Conservation (phyloP, 805 yeast species). For the Candida coleopterorum region DNA sequence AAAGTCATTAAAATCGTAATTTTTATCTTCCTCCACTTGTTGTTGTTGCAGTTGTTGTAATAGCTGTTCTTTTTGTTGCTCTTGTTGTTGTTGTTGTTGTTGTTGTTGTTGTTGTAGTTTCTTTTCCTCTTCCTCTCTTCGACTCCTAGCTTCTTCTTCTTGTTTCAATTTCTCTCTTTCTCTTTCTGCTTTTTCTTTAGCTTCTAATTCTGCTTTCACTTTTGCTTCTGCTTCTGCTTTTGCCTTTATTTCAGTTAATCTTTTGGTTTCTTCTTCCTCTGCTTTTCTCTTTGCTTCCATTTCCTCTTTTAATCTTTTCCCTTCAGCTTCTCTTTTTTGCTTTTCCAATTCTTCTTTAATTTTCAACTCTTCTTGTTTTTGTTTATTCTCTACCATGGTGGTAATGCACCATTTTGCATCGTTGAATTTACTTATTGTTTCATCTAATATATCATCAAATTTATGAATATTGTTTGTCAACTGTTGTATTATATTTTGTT, state of each 20-base stretch:
- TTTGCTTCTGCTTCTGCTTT: conserved; percentile 13
- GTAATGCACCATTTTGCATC: conserved; percentile 42
- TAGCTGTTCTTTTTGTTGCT: conserved; percentile 8
- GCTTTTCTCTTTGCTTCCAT: conserved; percentile 11
- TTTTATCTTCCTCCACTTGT: conserved; percentile 8
- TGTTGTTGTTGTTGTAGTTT: conserved; percentile 7
- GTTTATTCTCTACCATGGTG: conserved; percentile 37
- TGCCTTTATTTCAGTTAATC: conserved; percentile 11
- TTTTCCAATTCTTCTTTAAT: conserved; percentile 31
- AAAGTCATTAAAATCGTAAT: conserved; percentile 13
- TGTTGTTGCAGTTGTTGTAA: conserved; percentile 7
- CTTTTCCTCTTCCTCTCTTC: conserved; percentile 7
- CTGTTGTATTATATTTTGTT: conserved; percentile 33
- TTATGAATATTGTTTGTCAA: conserved; percentile 28
- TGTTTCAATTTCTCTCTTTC: conserved; percentile 7
- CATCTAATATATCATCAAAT: conserved; percentile 41
- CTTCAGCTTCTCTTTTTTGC: conserved; percentile 26
- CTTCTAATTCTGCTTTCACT: conserved; percentile 13
- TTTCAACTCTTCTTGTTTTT: conserved; percentile 37
- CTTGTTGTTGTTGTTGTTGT: conserved; percentile 7
- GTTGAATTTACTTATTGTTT: conserved; percentile 35
- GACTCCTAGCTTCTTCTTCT: conserved; percentile 10
- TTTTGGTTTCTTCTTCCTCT: conserved; percentile 18
- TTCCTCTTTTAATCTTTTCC: conserved; percentile 13
- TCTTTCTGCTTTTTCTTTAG: conserved; percentile 16